A percentile compares a stretch with the other conserved stretches of the same genome.
Conservation (phyloP, 2,329 filamentous ascomycete species). For the Alternaria sp. region DNA sequence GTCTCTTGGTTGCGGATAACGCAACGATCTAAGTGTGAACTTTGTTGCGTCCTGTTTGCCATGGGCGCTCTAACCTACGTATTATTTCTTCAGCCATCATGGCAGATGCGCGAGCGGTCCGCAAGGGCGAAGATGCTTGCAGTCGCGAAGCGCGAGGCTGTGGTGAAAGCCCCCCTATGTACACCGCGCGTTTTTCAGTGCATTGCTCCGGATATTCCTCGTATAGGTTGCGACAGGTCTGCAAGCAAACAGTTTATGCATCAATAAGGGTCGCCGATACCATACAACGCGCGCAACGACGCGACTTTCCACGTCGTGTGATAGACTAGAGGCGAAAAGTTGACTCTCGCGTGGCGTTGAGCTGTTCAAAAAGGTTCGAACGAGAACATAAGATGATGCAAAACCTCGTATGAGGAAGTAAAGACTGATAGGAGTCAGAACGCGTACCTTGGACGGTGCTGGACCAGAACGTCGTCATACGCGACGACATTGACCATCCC, state of each 20-base stretch:
- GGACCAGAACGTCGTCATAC: not conserved
- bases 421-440: not conserved
- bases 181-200: not conserved
- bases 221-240: not conserved
- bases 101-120: not conserved
- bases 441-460: not conserved
- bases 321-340: not conserved
- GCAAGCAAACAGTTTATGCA: not conserved
- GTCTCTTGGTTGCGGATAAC: not conserved
- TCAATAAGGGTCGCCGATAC: not conserved
- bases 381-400: not conserved
- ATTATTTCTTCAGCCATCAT: not conserved
- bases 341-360: not conserved
- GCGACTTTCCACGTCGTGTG: not conserved
- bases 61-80: not conserved
- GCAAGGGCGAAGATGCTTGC: not conserved
- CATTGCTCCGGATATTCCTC: not conserved
- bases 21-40: not conserved
- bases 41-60: not conserved
- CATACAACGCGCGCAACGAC: not conserved
- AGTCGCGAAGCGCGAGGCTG: not conserved
- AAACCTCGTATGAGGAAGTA: not conserved
- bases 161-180: not conserved
- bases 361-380: not conserved
- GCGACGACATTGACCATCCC: not conserved